Percentiles rank a stretch among this genome's conserved stretches.
Evolutionary conservation across 2,329 filamentous ascomycete genomes (phyloP).

Genomic region (Monilinia fructigena): DNA sequence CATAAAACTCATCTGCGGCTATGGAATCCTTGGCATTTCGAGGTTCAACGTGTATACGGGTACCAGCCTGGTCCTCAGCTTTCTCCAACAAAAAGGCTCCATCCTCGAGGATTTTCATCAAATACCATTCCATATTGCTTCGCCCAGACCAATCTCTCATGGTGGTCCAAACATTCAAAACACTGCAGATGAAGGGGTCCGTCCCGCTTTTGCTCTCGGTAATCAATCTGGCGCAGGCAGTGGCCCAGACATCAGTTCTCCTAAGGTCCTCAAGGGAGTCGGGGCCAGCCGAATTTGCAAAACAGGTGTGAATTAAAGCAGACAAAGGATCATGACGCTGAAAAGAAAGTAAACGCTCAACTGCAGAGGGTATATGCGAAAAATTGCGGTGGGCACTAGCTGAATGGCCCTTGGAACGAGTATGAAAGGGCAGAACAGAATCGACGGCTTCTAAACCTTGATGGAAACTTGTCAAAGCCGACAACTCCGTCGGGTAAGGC

Average conservation of each 20-base stretch:
- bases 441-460: constrained; percentile 78
- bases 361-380: constrained; percentile 57
- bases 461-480: constrained; percentile 74
- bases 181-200: constrained; percentile 77
- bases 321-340: constrained; percentile 85
- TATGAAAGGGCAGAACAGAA: constrained; percentile 73
- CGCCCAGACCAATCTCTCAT: constrained; percentile 89
- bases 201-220: constrained; percentile 71
- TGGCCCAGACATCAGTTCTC: constrained; percentile 84
- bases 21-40: constrained; percentile 78
- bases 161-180: constrained; percentile 83
- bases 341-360: constrained; percentile 83
- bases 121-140: constrained; percentile 85
- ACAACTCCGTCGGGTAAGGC: constrained; percentile 74
- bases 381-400: constrained; percentile 49
- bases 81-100: constrained; percentile 88
- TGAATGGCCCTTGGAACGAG: constrained; percentile 46
- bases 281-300: constrained; percentile 79
- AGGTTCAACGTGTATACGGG: constrained; percentile 67
- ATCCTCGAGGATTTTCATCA: constrained; percentile 92
- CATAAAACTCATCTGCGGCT: constrained; percentile 84
- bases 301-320: constrained; percentile 81
- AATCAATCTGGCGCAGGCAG: constrained; percentile 79
- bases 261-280: constrained; percentile 78
- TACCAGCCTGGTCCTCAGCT: constrained; percentile 73